Base-by-base conservation (phyloP, 176 grass and related monocot species). In the Carex myosuroides region DNA sequence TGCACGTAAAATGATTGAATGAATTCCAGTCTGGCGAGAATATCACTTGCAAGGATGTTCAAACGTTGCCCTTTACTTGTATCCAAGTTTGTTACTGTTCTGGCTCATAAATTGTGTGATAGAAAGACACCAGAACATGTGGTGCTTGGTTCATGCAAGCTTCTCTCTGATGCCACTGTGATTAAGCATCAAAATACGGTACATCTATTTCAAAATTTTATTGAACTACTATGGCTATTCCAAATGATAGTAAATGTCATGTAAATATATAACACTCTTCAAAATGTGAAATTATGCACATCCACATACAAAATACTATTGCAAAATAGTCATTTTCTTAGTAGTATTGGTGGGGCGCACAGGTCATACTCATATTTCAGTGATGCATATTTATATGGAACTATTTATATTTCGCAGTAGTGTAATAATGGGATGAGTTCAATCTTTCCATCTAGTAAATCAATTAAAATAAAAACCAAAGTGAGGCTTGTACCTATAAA, bases 131-230 rank as follows among this genome's bases (percentile, higher is more conserved):
- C 84, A 83, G 95, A 98, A 70, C 92, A 98, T 93, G 84, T 80
- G n/a, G 89, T 98, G 64, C 92, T 94, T 82, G 95, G 92, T 77
- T 98, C 95, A 80, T 98, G 95, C 64, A 89, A 82, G 44, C 88
- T 95, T 89, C 89, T 98, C 55, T 73, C 84, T 54, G 87, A 86
- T 66, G 86, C 83, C 26, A 93, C 86, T 79, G 84, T 98, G 84
- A 78, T 95, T 79, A 86, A 89, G 84, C 95, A 95, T 83, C 84
- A 95, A 70, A 85, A 89, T 82, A 91, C 81, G 58, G 95, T 98
- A 91, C 78, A 79, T 59, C 22, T 76, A 78, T 72, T 87, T 85
- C 58, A 30, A 59, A 57, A 81, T 32, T 86, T 71, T 18, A 10
- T 63, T 63, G 30, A 79, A 33, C 37, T 76, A 30, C 29, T 10